A percentile compares a stretch with the other conserved stretches of the same genome.
phyloP scores from a whole-genome alignment of 139 green algal genomes.

The Nannochloris sp. region DNA sequence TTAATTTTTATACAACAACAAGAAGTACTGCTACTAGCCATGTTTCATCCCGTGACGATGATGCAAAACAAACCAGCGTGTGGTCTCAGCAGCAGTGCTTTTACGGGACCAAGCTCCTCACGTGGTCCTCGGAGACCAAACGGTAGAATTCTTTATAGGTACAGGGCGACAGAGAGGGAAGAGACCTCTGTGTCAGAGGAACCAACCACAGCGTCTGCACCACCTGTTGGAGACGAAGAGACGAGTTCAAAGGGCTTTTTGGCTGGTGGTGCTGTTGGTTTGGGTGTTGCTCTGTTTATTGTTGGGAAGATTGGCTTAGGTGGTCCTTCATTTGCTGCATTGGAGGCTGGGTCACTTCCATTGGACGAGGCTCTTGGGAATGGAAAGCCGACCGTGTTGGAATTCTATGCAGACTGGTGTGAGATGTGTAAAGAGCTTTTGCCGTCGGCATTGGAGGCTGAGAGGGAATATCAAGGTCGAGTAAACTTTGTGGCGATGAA shows the following conservation, averaged over 20 bases:
- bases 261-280: slow-evolving; percentile 42
- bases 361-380: slow-evolving; percentile 72
- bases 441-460: slow-evolving; percentile 49
- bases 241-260: slow-evolving; percentile 23
- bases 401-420: slow-evolving; percentile 75
- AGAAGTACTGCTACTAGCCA: too few species aligned
- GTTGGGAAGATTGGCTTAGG: slow-evolving; percentile 31
- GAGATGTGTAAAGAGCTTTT: slow-evolving; percentile 73
- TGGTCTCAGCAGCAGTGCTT: too few species aligned
- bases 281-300: slow-evolving; percentile 51
- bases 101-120: too few species aligned
- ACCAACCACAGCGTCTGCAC: background rate
- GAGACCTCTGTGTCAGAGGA: too few species aligned
- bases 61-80: too few species aligned
- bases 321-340: slow-evolving; percentile 42
- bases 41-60: too few species aligned
- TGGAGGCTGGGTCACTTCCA: slow-evolving; percentile 53
- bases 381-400: slow-evolving; percentile 74
- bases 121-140: too few species aligned
- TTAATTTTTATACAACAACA: too few species aligned
- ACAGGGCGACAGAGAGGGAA: too few species aligned
- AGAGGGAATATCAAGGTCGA: slow-evolving; percentile 59
- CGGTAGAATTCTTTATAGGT: too few species aligned
- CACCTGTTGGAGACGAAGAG: background rate
- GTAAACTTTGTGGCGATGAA: slow-evolving; percentile 99